Conservation (phyloP, 2,329 filamentous ascomycete species). For the Cytospora paraplurivora region DNA sequence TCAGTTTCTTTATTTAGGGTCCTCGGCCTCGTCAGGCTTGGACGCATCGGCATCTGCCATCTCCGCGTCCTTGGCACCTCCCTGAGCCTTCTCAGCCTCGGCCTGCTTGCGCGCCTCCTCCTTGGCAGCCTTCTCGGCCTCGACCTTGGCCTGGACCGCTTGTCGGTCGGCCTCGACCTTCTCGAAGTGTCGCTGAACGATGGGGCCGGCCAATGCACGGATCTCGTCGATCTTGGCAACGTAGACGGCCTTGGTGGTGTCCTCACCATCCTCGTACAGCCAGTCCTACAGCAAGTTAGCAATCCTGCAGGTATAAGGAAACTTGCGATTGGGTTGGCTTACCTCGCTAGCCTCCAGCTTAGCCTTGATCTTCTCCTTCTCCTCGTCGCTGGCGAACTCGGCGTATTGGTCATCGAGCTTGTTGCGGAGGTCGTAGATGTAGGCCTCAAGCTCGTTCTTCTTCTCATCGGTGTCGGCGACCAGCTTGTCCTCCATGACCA, state of each 20-base stretch:
- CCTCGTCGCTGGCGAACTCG: slow-evolving; percentile 85
- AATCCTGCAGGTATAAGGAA: background rate
- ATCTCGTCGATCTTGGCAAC: slow-evolving; percentile 96
- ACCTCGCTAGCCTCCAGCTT: slow-evolving; percentile 89
- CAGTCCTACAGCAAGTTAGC: slow-evolving; percentile 70
- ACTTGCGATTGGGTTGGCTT: slow-evolving; percentile 42
- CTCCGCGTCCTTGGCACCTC: slow-evolving; percentile 55
- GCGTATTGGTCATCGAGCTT: slow-evolving; percentile 91
- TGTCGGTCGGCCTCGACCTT: slow-evolving; percentile 87
- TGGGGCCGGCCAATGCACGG: slow-evolving; percentile 83
- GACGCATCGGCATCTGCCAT: slow-evolving; percentile 64
- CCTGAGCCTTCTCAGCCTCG: slow-evolving; percentile 53
- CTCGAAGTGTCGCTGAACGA: slow-evolving; percentile 93
- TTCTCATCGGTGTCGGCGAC: slow-evolving; percentile 98
- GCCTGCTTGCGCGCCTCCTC: slow-evolving; percentile 58
- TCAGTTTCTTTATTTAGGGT: slow-evolving; percentile 32
- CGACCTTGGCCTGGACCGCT: slow-evolving; percentile 72
- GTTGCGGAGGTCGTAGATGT: slow-evolving; percentile 94
- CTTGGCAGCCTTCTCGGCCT: slow-evolving; percentile 77
- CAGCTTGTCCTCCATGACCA: slow-evolving; percentile 98
- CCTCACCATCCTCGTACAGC: slow-evolving; percentile 96
- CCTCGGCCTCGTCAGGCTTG: slow-evolving; percentile 51
- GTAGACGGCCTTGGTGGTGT: slow-evolving; percentile 91
- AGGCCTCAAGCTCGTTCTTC: slow-evolving; percentile 99
- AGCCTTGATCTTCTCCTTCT: slow-evolving; percentile 82